Evolutionary conservation across 2,329 filamentous ascomycete genomes (phyloP), one percentile per base, ranked within the genome.

Genomic region (Fusarium pininemorale): DNA sequence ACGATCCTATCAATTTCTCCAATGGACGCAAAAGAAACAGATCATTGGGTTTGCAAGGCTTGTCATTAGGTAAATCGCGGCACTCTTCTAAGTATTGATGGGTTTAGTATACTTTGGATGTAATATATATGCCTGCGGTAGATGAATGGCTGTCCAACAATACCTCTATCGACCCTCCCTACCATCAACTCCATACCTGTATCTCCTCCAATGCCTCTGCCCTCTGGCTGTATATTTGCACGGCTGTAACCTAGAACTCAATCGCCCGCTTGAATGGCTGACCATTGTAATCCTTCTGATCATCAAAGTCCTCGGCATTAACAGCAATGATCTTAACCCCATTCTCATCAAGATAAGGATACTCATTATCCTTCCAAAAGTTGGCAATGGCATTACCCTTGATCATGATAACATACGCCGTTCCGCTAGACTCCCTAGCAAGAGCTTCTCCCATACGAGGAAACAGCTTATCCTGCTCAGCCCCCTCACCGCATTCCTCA

Each of bases 221-320:
- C 22, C 9, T 10, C 4, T 0, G 6, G 28, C 1, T 28, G 3
- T 7, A 5, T 11, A 5, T 22, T 4, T 6, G 9, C 0, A 28
- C 2, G 4, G 3, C 22, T n/a, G 1, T 7, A 45, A 45, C 0
- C 42, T 45, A 45, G 0, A 44, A 30, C 22, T 12, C 4, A 44
- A 56, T 20, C 3, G 12, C 53, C 0, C 53, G 37, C 53, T 56
- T 44, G 11, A 56, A 42, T 8, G 38, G 53, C 3, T 56, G 6
- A 2, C 26, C 38, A 24, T 56, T 20, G 2, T 56, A 56, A 20
- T 56, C 53, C 16, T 56, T 56, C 38, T 56, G 53, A 24, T 56
- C 53, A 20, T 56, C 37, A 44, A 56, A 56, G 53, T 56, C 0
- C 8, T 12, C 53, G 12, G 53, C 12, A 15, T 56, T 56, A 6